Conservation (phyloP, 2,329 filamentous ascomycete genomes). For the Berkeleyomyces basicola region DNA sequence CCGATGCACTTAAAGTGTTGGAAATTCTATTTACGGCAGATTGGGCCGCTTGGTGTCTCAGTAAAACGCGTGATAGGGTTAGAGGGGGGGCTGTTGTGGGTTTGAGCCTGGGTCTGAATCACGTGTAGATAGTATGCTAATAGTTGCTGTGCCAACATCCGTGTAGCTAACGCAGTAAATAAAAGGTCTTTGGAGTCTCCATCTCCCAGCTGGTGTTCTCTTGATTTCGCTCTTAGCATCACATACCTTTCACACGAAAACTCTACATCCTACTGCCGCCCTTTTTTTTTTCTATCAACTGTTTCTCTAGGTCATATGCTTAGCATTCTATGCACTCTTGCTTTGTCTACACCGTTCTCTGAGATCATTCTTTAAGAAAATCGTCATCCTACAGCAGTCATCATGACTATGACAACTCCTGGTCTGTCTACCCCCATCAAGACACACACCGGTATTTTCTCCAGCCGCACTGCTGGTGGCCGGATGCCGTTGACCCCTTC, state of each 20-base stretch:
- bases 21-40: no score
- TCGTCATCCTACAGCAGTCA: neutral
- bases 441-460: conserved; percentile 87
- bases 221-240: neutral
- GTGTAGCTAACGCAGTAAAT: conserved; percentile 29
- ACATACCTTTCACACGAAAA: neutral
- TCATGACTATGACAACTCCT: conserved; percentile 55
- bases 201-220: neutral
- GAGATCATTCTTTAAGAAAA: neutral
- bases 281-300: conserved; percentile 17
- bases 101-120: neutral
- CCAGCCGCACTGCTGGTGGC: conserved; percentile 79
- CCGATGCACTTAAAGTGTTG: no score
- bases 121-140: neutral
- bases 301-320: conserved; percentile 17
- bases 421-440: conserved; percentile 82
- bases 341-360: neutral
- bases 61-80: no score
- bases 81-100: no score
- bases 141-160: conserved; percentile 14
- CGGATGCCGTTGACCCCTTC: conserved; percentile 91
- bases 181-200: conserved; percentile 20
- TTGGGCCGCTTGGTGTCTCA: no score
- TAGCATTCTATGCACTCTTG: conserved; percentile 6
- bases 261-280: conserved; percentile 13